Evolutionary conservation across 305 asterid species (phyloP), one percentile per base, ranked within the genome.

Genomic region (Caryopteris hybrid): DNA sequence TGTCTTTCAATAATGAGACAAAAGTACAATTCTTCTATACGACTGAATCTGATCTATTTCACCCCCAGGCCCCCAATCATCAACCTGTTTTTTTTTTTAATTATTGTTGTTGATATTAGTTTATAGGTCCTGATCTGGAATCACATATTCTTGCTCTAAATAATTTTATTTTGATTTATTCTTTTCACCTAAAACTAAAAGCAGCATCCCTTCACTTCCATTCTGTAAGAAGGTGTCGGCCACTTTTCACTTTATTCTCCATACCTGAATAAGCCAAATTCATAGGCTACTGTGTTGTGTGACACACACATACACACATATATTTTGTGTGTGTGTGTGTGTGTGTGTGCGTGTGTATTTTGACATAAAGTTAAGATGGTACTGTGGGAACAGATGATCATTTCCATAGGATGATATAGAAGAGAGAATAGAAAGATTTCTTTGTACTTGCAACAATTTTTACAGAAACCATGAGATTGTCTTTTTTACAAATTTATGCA

Each of bases 191-290:
- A 74, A 80, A 85, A 80, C 76, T 64, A 76, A 83, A 86, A 85
- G 94, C 79, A 74, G 74, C 81, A 61, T 63, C 69, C 53, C 81
- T 56, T 82, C 90, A 79, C 95, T 86, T 90, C 85, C 81, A 78
- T 77, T 74, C 63, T 78, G 81, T 72, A 82, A 78, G 87, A 83
- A 84, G 83, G 76, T 86, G 92, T 82, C 92, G 83, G 89, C 63
- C 60, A 51, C 93, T 84, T 91, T 91, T 78, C 95, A 86, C 98
- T 92, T 92, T 89, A 89, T 92, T 92, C 98, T 57, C 47, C 70
- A 5, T 58, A 71, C 78, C 76, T 71, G 56, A 78, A 76, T 77
- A 78, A 84, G 83, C 80, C 87, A 80, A 64, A 78, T 70, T 17
- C 69, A 67, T 68, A 64, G 54, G 11, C 75, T 69, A 53, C 48